phyloP scores from a whole-genome alignment of 176 grass and related monocot genomes.

The Carex myosuroides region DNA sequence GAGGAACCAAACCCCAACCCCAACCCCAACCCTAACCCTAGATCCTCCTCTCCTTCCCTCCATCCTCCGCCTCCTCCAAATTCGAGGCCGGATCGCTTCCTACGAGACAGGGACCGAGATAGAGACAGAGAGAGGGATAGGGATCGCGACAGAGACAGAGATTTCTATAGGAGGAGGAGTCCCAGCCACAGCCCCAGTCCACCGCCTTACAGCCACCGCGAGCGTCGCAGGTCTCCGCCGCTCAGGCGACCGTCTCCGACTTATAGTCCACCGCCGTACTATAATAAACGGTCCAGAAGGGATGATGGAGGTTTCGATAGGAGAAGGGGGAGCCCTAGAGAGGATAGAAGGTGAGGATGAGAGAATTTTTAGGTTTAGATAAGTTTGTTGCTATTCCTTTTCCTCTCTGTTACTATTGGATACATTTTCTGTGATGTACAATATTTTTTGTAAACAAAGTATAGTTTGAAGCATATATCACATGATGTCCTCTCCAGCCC shows the following conservation, averaged over 20 bases:
- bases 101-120: constrained; percentile 40
- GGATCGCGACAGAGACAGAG: constrained; percentile 32
- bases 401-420: not conserved
- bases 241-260: constrained; percentile 57
- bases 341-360: constrained; percentile 43
- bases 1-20: constrained; percentile 25
- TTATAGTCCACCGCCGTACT: constrained; percentile 31
- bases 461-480: not conserved
- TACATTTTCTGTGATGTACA: constrained; percentile 1
- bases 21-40: constrained; percentile 17
- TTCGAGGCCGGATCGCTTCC: constrained; percentile 46
- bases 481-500: not conserved
- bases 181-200: constrained; percentile 37
- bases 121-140: constrained; percentile 40
- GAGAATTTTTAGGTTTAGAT: constrained; percentile 19
- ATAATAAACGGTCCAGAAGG: constrained; percentile 57
- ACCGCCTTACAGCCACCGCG: constrained; percentile 47
- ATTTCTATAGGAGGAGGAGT: constrained; percentile 20
- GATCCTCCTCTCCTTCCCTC: constrained; percentile 36
- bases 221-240: constrained; percentile 57
- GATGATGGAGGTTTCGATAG: constrained; percentile 79
- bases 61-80: constrained; percentile 43
- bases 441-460: not conserved
- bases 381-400: not conserved
- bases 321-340: constrained; percentile 66